phyloP scores from a whole-genome alignment of 108 stramenopile species.

The Skeletonema tropicum region DNA sequence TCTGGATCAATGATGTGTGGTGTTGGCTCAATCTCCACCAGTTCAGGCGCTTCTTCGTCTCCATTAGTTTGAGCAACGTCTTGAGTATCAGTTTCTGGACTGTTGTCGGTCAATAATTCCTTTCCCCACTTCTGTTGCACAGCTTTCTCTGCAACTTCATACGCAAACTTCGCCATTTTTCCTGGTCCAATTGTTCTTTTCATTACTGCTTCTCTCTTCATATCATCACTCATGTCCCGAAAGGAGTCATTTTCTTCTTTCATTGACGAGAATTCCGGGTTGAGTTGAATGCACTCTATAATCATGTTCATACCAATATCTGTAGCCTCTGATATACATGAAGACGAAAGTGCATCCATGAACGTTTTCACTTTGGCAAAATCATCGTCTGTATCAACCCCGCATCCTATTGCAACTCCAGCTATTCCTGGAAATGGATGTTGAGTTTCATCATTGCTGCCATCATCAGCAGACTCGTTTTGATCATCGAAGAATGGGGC shows the following conservation, averaged over 20 bases:
- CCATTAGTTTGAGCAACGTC: conserved; percentile 6
- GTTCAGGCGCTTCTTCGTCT: not conserved
- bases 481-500: conserved; percentile 58
- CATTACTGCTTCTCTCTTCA: conserved; percentile 43
- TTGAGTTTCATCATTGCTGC: conserved; percentile 10
- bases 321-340: conserved; percentile 7
- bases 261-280: conserved; percentile 60
- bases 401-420: conserved; percentile 55
- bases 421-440: conserved; percentile 47
- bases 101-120: not conserved
- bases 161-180: conserved; percentile 76
- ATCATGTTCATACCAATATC: not conserved
- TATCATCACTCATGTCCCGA: conserved; percentile 51
- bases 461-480: conserved; percentile 4
- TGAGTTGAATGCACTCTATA: conserved; percentile 57
- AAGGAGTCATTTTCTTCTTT: conserved; percentile 71
- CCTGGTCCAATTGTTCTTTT: conserved; percentile 68
- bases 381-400: conserved; percentile 58
- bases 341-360: conserved; percentile 37
- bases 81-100: not conserved
- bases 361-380: conserved; percentile 56
- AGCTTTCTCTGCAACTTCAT: conserved; percentile 26
- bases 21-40: not conserved
- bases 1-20: conserved; percentile 31
- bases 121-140: conserved; percentile 36